These are phyloP conservation scores for Hyphopichia burtonii DNA, from an alignment of 1,139 yeast genomes.

Conservation along the genomic window DNA sequence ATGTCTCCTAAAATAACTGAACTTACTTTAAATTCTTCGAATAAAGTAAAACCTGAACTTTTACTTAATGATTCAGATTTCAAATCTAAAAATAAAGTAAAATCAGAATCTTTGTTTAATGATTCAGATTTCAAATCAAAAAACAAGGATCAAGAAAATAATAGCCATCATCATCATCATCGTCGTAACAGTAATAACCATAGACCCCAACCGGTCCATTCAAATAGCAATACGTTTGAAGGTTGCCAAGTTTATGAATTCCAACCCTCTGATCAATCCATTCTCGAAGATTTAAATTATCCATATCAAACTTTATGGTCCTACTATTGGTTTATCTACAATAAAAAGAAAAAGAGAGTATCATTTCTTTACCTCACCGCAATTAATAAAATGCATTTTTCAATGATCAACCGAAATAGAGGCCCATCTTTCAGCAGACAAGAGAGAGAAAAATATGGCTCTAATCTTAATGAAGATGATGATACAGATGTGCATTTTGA, in stretches of 20 bases:
- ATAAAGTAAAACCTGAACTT: slow-evolving; percentile 3
- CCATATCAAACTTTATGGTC: slow-evolving; percentile 87
- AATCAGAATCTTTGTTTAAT: background rate
- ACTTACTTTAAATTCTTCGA: background rate
- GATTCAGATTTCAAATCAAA: background rate
- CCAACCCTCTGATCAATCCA: slow-evolving; percentile 75
- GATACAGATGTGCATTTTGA: slow-evolving; percentile 19
- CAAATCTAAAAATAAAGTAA: background rate
- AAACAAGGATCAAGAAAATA: background rate
- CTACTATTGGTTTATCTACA: slow-evolving; percentile 87
- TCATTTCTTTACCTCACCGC: slow-evolving; percentile 69
- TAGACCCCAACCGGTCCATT: background rate
- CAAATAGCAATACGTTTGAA: slow-evolving; percentile 3
- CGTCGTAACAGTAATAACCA: background rate
- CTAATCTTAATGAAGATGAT: slow-evolving; percentile 16
- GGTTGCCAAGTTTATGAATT: slow-evolving; percentile 71
- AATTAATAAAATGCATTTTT: slow-evolving; percentile 41
- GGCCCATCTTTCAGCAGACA: slow-evolving; percentile 14
- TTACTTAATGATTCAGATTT: background rate
- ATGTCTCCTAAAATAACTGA: slow-evolving; percentile 7
- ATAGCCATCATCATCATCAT: background rate
- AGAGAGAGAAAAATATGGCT: slow-evolving; percentile 3
- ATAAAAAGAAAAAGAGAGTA: slow-evolving; percentile 87
- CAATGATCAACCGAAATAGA: slow-evolving; percentile 27
- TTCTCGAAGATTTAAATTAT: slow-evolving; percentile 63